phyloP scores from a whole-genome alignment of 2,329 filamentous ascomycete species.

The Fusarium setosum region DNA sequence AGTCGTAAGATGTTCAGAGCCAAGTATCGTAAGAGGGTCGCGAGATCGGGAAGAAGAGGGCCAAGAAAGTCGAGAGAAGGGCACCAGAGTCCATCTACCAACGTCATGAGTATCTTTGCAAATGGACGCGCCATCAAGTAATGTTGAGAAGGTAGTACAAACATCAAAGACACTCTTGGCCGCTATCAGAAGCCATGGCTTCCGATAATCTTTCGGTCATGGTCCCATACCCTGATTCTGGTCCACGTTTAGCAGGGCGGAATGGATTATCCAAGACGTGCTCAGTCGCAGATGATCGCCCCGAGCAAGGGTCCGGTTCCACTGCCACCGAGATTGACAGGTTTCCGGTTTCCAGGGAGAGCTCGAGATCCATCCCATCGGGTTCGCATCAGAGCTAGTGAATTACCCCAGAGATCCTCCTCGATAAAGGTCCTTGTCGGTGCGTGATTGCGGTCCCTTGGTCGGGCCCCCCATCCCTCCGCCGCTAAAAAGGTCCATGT shows the following conservation, averaged over 20 bases:
- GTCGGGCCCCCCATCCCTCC: not conserved
- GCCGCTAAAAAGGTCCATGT: constrained; percentile 15
- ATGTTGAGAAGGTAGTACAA: constrained; percentile 55
- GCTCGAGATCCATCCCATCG: constrained; percentile 28
- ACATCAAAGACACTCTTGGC: constrained; percentile 22
- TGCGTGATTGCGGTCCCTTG: constrained; percentile 19
- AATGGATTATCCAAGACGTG: constrained; percentile 35
- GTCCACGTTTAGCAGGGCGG: constrained; percentile 17
- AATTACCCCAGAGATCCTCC: constrained; percentile 28
- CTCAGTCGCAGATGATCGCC: constrained; percentile 15
- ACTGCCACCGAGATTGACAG: constrained; percentile 24
- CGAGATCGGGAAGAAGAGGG: not conserved
- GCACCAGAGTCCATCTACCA: not conserved
- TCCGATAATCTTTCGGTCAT: constrained; percentile 18
- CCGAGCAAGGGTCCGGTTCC: constrained; percentile 31
- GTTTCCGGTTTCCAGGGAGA: constrained; percentile 39
- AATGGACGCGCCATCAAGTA: constrained; percentile 40
- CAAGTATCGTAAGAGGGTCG: not conserved
- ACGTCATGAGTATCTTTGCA: not conserved
- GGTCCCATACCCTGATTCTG: constrained; percentile 11
- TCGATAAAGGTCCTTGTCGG: constrained; percentile 17
- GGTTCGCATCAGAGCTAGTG: constrained; percentile 21
- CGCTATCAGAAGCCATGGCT: constrained; percentile 24
- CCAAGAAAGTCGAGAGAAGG: not conserved
- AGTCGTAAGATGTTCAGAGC: not conserved